Base-by-base conservation (phyloP, 208 protist genomes). In the Wallacemonas sp. region DNA sequence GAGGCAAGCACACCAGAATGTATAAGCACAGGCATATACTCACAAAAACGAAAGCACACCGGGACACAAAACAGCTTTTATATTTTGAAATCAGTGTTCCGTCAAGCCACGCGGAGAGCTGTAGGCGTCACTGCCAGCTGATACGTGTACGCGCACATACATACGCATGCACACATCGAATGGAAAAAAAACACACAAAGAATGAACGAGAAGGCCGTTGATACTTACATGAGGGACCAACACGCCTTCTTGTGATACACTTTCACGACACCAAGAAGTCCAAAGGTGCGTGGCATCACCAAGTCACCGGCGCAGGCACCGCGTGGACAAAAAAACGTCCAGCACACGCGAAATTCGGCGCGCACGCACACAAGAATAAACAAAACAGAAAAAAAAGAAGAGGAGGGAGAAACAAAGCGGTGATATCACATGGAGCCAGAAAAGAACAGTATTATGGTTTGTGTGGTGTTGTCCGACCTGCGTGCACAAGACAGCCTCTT, bases 121-220 rank as follows among this genome's bases (percentile, higher is more conserved):
- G n/a, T n/a, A n/a, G n/a, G n/a, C n/a, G n/a, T n/a, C n/a, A n/a
- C n/a, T n/a, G n/a, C n/a, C n/a, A n/a, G n/a, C n/a, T n/a, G 8
- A n/a, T 10, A 58, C 15, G 32, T 59, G 29, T 26, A 9, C 13
- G 17, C 6, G 15, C 15, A 26, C 26, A n/a, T 27, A 19, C 5
- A 46, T 21, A 61, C 5, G 10, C 52, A 1, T 48, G 29, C 36
- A 63, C 33, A 64, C 21, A 42, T 70, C 21, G 5, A 33, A 52
- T 32, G 29, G 66, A 52, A 41, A 48, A 66, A 66, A 42, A 64
- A 66, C 19, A 71, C 38, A 63, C 19, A 63, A 27, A 59, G 30
- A 8, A 54, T 34, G 4, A 59, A 46, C 17, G n/a, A n/a, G n/a
- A n/a, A n/a, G n/a, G n/a, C n/a, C n/a, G n/a, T n/a, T n/a, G n/a